Base-by-base conservation (phyloP, 306 rosid genomes). In the Inga leiocalycina region DNA sequence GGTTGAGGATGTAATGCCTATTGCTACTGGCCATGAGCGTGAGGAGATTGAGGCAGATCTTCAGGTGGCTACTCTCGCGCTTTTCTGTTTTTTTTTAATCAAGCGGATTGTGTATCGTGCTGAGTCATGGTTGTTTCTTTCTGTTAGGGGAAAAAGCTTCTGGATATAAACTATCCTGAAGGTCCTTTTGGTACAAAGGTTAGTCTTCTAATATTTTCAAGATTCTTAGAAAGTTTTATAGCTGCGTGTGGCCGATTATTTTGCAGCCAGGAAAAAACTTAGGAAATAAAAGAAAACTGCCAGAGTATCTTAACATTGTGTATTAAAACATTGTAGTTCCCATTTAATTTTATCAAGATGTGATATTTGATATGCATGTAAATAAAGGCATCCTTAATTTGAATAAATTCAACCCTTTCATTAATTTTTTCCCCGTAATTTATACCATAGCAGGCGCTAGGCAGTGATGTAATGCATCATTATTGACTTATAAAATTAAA, bases 111-210 rank as follows among this genome's bases (percentile, higher is more conserved):
- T 15, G 37, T 44, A 24, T 71, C 52, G 12, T 20, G 51, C 52
- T 41, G 8, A n/a, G 11, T 70, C 52, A 20, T 52, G n/a, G 12
- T 32, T 76, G 32, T 66, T 71, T 76, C 8, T 51, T 76, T 71
- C 81, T 64, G 49, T 71, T 76, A 94, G 97, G 98, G 97, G 84
- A 91, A 71, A 81, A 43, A 80, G 57, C n/a, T 90, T 70, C 86
- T 91, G 75, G 97, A 89, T 68, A 94, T 92, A 11, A 43, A 94
- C 83, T 77, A 81, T 77, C 97, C 98, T 0, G 90, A 43, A 43
- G 98, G 98, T 71, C 96, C 98, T 76, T 94, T 94, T 20, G 96
- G 97, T 83, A 91, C 97, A 49, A 94, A 91, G 98, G 98, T 92
- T 37, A 79, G 96, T 87, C 27, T 71, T 49, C 72, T 78, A 77